These are phyloP conservation scores for Teratosphaeria pseudoeucalypti DNA, from an alignment of 2,329 filamentous ascomycete genomes.

Conservation along the genomic window DNA sequence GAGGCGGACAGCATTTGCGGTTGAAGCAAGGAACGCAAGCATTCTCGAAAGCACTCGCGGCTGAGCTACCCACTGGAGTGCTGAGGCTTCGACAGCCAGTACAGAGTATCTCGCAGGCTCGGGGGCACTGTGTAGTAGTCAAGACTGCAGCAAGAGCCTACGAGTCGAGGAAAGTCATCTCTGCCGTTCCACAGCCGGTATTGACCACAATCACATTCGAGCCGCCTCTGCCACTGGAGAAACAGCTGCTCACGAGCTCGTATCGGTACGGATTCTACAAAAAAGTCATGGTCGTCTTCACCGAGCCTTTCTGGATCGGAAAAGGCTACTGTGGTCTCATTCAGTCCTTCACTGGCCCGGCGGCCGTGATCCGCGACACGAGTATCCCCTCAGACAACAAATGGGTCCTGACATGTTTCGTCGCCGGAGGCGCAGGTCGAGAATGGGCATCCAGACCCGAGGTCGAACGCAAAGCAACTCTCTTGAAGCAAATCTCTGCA, in stretches of 20 bases:
- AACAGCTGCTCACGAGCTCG: conserved; percentile 19
- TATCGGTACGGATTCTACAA: conserved; percentile 37
- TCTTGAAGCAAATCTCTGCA: conserved; percentile 27
- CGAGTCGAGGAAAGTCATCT: conserved; percentile 36
- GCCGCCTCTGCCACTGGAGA: conserved; percentile 36
- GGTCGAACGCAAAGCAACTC: conserved; percentile 19
- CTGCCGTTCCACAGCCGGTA: conserved; percentile 39
- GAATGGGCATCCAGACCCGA: conserved; percentile 26
- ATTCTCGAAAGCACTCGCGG: conserved; percentile 30
- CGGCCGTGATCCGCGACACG: conserved; percentile 38
- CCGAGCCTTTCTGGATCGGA: conserved; percentile 37
- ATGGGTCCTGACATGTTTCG: conserved; percentile 32
- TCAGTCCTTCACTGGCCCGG: conserved; percentile 36
- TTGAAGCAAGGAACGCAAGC: conserved; percentile 38
- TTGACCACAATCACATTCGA: conserved; percentile 38
- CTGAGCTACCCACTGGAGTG: conserved; percentile 19
- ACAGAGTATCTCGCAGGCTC: conserved; percentile 9
- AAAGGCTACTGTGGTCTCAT: conserved; percentile 37
- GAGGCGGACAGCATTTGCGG: conserved; percentile 45
- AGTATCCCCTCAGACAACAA: conserved; percentile 18
- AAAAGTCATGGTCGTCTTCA: conserved; percentile 42
- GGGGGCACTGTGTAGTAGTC: conserved; percentile 11
- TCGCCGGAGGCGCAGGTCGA: conserved; percentile 29
- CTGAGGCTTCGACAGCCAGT: conserved; percentile 15
- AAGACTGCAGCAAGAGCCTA: conserved; percentile 23